Evolutionary conservation across 2,329 filamentous ascomycete genomes (phyloP), one percentile per base, ranked within the genome.

Genomic region (Juglanconis juglandina): DNA sequence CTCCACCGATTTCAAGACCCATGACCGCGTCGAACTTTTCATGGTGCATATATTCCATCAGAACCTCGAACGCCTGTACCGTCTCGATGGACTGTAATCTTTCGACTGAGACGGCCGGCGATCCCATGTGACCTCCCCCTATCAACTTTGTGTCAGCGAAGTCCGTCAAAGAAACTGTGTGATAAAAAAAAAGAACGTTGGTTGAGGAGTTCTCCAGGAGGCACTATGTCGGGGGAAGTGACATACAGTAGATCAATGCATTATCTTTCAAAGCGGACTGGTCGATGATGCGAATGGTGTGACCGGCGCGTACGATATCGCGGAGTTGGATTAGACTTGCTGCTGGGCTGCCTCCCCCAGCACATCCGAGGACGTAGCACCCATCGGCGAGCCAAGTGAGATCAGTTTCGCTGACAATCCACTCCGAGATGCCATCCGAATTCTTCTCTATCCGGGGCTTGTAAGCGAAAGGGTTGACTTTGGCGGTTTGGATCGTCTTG

Each of bases 1-100:
- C 76, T 1, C 82, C 82, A 1, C 82, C 82, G 47, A 85, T 85
- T 61, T 84, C 81, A 5, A 82, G 72, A 1, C 76, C 78, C 67
- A 83, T 76, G 3, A 80, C 68, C 1, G 69, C 70, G 35, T 69
- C 68, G 57, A 73, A 73, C 7, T 51, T 69, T 52, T 67, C 66
- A 41, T 71, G 68, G 39, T 56, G 51, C 34, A 69, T 61, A 47
- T 73, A 69, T 56, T 69, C 66, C 69, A 74, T 72, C 49, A 78
- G 70, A 5, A 70, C 74, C 7, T 70, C 64, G 58, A 77, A 74
- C 10, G 75, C 70, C 5, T 72, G 68, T 39, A 72, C 65, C 4
- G 69, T 69, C 69, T 80, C 75, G 56, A 76, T 73, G 13, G 74
- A 73, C 37, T 73, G 71, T 1, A 79, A 64, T 35, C 76, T 72